Evolutionary conservation across 306 rosid genomes (phyloP), one percentile per base, ranked within the genome.

Genomic region (Rosa multiflora): DNA sequence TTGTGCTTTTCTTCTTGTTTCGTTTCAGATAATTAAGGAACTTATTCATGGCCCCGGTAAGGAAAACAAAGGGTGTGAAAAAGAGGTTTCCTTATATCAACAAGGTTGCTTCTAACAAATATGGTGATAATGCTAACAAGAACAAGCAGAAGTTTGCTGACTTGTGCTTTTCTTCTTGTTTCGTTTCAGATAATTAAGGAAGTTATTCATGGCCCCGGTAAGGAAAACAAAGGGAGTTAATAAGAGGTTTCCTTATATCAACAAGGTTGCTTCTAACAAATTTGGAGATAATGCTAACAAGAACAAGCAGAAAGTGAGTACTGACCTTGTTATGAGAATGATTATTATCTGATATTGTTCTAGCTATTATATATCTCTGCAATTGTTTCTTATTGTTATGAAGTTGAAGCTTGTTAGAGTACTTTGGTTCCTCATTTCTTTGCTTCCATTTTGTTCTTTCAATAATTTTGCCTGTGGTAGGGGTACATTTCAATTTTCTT

Each of bases 171-270:
- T 70, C 81, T 78, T 73, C 71, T 79, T 83, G 79, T 59, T 71
- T 20, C 43, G 79, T 88, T 88, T 71, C 89, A 82, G 94, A 76
- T 76, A 70, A 81, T 74, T 73, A 77, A 79, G 85, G 79, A 82
- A 85, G 82, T 79, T 83, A 58, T 69, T 73, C 79, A 92, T 95
- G 99, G 90, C 94, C 74, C 97, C 99, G 56, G 81, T 95, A 42
- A 89, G 90, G 84, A 95, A 90, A 84, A 88, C 98, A 39, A 87
- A 78, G 83, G 86, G 90, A 84, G 96, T 87, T 82, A 91, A 87
- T 61, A 95, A 89, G 91, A 89, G 86, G 46, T 84, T 82, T 86
- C 77, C 94, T 80, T 78, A 81, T 84, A 44, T 80, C 64, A 89
- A 79, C 61, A 97, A 95, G 76, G 88, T 79, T 75, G 81, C 90